Conservation (phyloP, 768 basidiomycete species). For the Lactarius evosmus region DNA sequence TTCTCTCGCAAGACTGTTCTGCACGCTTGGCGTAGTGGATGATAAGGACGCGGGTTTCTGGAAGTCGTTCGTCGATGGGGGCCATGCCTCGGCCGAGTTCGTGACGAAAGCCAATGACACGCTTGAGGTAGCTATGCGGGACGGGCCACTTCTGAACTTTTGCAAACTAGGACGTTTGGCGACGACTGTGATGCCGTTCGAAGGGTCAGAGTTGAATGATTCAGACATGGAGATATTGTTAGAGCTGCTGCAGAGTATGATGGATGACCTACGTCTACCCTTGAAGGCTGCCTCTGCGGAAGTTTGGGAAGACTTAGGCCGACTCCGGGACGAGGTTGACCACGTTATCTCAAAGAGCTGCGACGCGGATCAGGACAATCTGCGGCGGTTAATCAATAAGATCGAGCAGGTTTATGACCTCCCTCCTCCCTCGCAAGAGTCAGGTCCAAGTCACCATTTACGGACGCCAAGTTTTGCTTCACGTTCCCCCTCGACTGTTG, state of each 20-base stretch:
- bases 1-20: constrained; percentile 8
- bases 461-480: too few species aligned
- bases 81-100: neutral
- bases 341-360: neutral
- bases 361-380: neutral
- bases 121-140: neutral
- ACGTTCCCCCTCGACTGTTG: neutral
- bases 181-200: neutral
- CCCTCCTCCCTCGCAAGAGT: neutral
- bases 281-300: neutral
- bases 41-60: neutral
- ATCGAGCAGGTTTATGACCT: neutral
- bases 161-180: constrained; percentile 8
- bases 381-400: neutral
- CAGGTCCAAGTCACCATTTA: too few species aligned
- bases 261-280: neutral
- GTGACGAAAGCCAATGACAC: neutral
- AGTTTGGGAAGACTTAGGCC: too few species aligned
- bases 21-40: neutral
- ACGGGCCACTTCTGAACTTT: constrained; percentile 17
- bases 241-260: neutral
- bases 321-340: neutral
- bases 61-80: neutral
- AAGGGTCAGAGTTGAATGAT: neutral
- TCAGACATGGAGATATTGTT: constrained; percentile 1